Base-by-base conservation (phyloP, 2,329 filamentous ascomycete genomes). In the Cladosporium sp. region DNA sequence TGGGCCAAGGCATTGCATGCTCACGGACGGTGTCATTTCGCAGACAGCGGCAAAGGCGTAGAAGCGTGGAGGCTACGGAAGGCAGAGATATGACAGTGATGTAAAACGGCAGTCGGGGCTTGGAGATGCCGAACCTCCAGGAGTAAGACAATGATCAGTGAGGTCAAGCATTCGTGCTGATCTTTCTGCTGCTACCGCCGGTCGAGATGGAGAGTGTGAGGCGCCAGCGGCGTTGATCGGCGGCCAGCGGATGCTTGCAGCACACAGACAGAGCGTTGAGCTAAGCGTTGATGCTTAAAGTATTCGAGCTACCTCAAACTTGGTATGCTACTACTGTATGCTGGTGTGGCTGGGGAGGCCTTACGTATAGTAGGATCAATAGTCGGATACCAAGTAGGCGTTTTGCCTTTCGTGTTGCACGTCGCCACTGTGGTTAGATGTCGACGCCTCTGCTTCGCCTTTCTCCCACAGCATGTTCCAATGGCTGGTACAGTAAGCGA, bases 211-310 rank as follows among this genome's bases (percentile, higher is more conserved):
- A 47, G 34, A 59, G 57, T 47, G 57, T 47, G 38, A 59, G 57
- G 57, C 57, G 57, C 57, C 57, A 41, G 57, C 57, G 57, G 36
- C 38, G 57, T 59, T 57, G 61, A 64, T 64, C 61, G 60, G 60
- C 60, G 26, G 49, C 21, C 60, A 32, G 30, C 60, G 60, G 60
- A 51, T 63, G 60, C 44, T 34, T 54, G 60, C 47, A 54, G 60
- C 59, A 62, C 58, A 60, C 30, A 52, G 60, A 63, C 54, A 54
- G 47, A 64, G 41, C 61, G 61, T 64, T 64, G 61, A 64, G 61
- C 61, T 64, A 64, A 64, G 61, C 61, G 61, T 64, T 57, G 61
- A 64, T 64, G 61, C 61, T 64, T 64, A 64, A 64, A 57, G 61
- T 58, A 41, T 24, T 55, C n/a, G 28, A 32, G 52, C 41, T 55